These are phyloP conservation scores for Globisporangium cystogenes DNA, from an alignment of 352 stramenopile species.

Conservation along the genomic window DNA sequence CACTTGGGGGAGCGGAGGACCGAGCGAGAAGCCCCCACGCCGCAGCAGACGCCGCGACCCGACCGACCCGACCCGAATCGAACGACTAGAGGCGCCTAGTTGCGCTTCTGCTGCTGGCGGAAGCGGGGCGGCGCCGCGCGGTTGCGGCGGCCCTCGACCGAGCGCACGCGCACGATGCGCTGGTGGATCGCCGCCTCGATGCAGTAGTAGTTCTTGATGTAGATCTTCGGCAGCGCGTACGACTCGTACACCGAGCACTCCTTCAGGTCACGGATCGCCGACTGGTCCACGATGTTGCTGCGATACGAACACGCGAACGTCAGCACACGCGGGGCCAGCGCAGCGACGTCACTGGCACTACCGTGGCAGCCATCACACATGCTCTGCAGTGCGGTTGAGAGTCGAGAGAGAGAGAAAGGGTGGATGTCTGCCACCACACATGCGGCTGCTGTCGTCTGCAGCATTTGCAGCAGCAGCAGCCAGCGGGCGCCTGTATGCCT, in stretches of 20 bases:
- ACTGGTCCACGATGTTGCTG: constrained; percentile 99
- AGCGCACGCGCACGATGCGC: constrained; percentile 98
- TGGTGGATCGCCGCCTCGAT: constrained; percentile 99
- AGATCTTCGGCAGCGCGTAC: constrained; percentile 99
- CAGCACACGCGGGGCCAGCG: too few relatives aligned
- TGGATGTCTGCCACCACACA: too few relatives aligned
- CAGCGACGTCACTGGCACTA: too few relatives aligned
- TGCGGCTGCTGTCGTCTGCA: too few relatives aligned
- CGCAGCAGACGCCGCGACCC: too few relatives aligned
- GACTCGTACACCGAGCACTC: constrained; percentile 98
- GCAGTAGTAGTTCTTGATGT: constrained; percentile 99
- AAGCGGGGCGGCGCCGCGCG: constrained; percentile 91
- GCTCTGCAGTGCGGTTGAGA: too few relatives aligned
- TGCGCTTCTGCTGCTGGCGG: constrained; percentile 37
- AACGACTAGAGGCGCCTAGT: background rate
- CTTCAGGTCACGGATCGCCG: constrained; percentile 97
- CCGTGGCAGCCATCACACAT: too few relatives aligned
- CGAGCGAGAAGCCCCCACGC: background rate
- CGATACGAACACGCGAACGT: background rate
- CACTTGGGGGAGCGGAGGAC: too few relatives aligned
- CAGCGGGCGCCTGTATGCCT: background rate
- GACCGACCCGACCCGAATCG: too few relatives aligned
- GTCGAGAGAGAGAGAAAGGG: too few relatives aligned
- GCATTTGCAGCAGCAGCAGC: background rate
- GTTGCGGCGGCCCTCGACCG: constrained; percentile 89